Conservation (phyloP, 2,329 filamentous ascomycete species). For the Xylariaceae sp. region DNA sequence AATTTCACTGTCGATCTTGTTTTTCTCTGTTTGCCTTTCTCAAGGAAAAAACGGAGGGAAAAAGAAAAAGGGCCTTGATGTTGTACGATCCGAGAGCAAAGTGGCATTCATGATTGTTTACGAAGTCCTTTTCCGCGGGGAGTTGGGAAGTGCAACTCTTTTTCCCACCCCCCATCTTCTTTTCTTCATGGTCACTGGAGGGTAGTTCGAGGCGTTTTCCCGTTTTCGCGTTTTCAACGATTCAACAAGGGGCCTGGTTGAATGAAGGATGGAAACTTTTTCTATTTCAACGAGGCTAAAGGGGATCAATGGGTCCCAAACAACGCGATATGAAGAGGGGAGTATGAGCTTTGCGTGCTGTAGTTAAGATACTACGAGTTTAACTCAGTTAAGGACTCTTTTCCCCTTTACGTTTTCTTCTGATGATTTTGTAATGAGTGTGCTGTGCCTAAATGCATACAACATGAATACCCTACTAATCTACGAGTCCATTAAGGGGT, state of each 20-base stretch:
- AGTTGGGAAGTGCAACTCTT: not conserved
- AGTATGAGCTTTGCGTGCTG: not conserved
- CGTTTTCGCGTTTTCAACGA: not conserved
- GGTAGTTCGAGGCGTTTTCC: slow-evolving; percentile 13
- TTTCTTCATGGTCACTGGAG: not conserved
- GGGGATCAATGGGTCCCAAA: not conserved
- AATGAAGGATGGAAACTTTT: no score
- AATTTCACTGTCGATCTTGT: not conserved
- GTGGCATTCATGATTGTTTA: slow-evolving; percentile 20
- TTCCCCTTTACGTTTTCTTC: not conserved
- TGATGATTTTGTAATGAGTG: not conserved
- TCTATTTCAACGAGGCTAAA: not conserved
- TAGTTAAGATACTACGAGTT: not conserved
- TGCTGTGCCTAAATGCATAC: no score
- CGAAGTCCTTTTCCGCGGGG: slow-evolving; percentile 5
- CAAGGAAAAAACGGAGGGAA: not conserved
- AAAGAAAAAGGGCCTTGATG: not conserved
- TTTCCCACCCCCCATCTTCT: not conserved
- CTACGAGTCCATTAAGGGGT: not conserved
- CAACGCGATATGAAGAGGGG: not conserved
- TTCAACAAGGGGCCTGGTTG: no score
- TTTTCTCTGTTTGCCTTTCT: not conserved
- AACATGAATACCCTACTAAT: not conserved
- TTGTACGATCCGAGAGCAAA: slow-evolving; percentile 5
- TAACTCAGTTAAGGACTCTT: slow-evolving; percentile 7